Conservation (phyloP, 2,329 filamentous ascomycete genomes). For the Sporothrix globosa region DNA sequence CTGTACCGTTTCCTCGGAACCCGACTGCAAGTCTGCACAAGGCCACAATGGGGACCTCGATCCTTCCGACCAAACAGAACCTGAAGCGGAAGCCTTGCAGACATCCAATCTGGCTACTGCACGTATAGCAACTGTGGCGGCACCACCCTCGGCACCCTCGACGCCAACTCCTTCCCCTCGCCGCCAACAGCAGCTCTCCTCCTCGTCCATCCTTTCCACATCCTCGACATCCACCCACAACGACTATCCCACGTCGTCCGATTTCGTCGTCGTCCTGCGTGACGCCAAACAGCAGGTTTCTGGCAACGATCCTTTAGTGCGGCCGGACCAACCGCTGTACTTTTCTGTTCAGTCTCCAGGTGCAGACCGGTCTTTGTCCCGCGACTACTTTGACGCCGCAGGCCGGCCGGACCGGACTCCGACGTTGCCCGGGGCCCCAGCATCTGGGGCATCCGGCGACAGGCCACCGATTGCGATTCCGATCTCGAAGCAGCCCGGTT, state of each 20-base stretch:
- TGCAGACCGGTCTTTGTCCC: conserved; percentile 16
- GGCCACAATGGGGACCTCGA: conserved; percentile 6
- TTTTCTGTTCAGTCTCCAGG: conserved; percentile 31
- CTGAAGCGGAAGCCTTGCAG: neutral
- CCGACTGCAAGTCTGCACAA: conserved; percentile 5
- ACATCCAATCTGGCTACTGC: neutral
- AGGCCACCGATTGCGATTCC: conserved; percentile 26
- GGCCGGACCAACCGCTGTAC: conserved; percentile 29
- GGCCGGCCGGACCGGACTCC: conserved; percentile 3
- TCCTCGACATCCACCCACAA: conserved; percentile 28
- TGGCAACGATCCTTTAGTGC: neutral
- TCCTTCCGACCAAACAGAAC: neutral
- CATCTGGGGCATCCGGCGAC: neutral
- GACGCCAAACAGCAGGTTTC: conserved; percentile 25
- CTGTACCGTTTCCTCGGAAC: neutral
- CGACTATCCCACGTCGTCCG: conserved; percentile 29
- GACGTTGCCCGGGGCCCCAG: neutral
- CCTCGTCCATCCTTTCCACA: conserved; percentile 21
- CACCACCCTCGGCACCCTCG: neutral
- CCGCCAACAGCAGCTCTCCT: conserved; percentile 11
- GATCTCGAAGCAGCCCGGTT: conserved; percentile 10
- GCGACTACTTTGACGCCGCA: conserved; percentile 26
- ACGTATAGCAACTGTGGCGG: neutral
- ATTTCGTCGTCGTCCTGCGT: conserved; percentile 34
- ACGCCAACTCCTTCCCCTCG: conserved; percentile 8